Conservation (phyloP, 2,329 filamentous ascomycete genomes). For the Sordariomycetes sp. region DNA sequence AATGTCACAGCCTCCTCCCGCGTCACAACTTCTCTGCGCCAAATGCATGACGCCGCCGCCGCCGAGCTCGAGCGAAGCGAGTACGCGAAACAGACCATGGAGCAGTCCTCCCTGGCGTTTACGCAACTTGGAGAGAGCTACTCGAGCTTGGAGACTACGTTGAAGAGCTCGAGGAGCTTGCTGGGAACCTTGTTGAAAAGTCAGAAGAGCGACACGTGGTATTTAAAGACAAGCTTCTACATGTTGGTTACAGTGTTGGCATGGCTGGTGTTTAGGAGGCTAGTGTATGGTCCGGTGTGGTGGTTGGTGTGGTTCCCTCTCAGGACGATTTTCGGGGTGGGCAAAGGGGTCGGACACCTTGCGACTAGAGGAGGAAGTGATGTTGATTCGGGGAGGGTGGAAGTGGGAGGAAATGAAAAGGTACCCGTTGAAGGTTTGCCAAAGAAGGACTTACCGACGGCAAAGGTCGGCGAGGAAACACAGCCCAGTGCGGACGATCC, state of each 20-base stretch:
- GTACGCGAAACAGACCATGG: slow-evolving; percentile 83
- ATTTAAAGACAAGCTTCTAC: slow-evolving; percentile 83
- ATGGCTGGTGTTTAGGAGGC: slow-evolving; percentile 79
- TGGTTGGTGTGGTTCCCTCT: slow-evolving; percentile 81
- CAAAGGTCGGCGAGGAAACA: slow-evolving; percentile 25
- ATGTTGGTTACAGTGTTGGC: slow-evolving; percentile 66
- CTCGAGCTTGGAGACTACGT: slow-evolving; percentile 64
- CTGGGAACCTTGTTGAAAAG: slow-evolving; percentile 72
- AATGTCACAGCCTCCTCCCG: slow-evolving; percentile 68
- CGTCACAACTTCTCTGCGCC: slow-evolving; percentile 73
- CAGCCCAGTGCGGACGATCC: slow-evolving; percentile 15
- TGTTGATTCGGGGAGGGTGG: slow-evolving; percentile 14
- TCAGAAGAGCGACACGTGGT: slow-evolving; percentile 97
- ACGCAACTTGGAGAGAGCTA: slow-evolving; percentile 74
- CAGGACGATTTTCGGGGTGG: slow-evolving; percentile 53
- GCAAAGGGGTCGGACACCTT: slow-evolving; percentile 44
- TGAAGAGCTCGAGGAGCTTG: slow-evolving; percentile 65
- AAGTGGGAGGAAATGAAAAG: slow-evolving; percentile 16
- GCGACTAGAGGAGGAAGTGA: slow-evolving; percentile 28
- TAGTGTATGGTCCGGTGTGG: slow-evolving; percentile 83
- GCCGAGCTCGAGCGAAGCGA: slow-evolving; percentile 76
- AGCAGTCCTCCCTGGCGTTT: slow-evolving; percentile 76
- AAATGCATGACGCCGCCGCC: slow-evolving; percentile 81
- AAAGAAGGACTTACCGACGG: slow-evolving; percentile 38
- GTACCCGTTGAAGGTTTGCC: slow-evolving; percentile 24